A percentile compares a stretch with the other conserved stretches of the same genome.
Conservation (phyloP, 2,329 filamentous ascomycete species). For the Chrysoporthe austroafricana region DNA sequence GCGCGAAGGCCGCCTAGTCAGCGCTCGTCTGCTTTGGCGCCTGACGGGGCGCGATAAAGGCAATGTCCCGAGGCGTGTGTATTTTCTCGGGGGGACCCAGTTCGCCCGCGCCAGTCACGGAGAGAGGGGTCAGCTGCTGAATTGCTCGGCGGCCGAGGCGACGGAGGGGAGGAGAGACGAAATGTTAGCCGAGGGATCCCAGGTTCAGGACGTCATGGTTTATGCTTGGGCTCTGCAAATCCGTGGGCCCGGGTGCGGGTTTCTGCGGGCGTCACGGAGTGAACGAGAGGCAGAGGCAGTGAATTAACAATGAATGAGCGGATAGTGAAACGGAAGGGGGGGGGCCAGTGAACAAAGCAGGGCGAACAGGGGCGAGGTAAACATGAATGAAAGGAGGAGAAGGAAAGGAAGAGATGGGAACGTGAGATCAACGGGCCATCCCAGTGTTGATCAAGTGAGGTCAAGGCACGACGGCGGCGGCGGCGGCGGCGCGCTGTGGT, state of each 20-base stretch:
- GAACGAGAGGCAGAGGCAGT: not conserved
- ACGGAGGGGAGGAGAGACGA: not conserved
- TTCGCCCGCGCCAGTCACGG: not conserved
- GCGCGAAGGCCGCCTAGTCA: no score
- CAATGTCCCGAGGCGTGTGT: not conserved
- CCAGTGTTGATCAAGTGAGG: conserved; percentile 11
- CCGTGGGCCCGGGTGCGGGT: not conserved
- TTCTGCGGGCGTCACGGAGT: not conserved
- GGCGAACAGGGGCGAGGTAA: not conserved
- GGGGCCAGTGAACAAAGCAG: not conserved
- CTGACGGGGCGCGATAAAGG: no score
- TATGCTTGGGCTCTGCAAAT: not conserved
- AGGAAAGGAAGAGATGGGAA: not conserved
- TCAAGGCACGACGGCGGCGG: not conserved
- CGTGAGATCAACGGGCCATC: conserved; percentile 18
- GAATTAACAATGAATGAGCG: not conserved
- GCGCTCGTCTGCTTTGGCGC: no score
- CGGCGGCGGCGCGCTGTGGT: not conserved
- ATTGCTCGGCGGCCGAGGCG: not conserved
- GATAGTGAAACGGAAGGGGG: not conserved
- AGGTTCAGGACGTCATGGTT: conserved; percentile 13
- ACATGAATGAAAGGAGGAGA: not conserved
- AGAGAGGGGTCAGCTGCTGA: no score
- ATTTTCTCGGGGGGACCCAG: no score
- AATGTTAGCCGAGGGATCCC: conserved; percentile 9